phyloP scores from a whole-genome alignment of 139 green algal species.

The Tetradesmus obliquus region DNA sequence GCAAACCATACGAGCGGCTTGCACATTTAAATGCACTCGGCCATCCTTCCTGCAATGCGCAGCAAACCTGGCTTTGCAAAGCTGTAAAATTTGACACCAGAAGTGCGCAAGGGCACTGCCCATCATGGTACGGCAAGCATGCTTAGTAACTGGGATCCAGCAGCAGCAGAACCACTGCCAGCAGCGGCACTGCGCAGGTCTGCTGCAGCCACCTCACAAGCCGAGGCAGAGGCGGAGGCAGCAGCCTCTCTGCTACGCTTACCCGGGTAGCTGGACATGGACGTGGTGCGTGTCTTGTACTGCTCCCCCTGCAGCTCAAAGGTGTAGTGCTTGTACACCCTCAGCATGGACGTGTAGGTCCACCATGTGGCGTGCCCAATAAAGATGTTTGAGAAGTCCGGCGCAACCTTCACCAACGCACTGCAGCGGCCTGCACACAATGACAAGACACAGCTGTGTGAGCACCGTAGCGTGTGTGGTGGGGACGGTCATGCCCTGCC shows the following conservation, averaged over 20 bases:
- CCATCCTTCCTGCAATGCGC: no score
- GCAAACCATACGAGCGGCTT: no score
- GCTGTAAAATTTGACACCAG: no score
- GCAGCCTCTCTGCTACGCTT: background rate
- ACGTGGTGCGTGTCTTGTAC: conserved; percentile 34
- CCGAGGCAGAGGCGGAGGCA: no score
- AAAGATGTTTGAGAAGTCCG: conserved; percentile 63
- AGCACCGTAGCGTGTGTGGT: no score
- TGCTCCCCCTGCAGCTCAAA: conserved; percentile 29
- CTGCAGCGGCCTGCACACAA: conserved; percentile 49
- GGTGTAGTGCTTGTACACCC: conserved; percentile 75
- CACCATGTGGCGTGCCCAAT: conserved; percentile 80
- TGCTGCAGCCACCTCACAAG: background rate
- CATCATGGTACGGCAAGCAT: background rate
- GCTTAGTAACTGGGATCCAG: background rate
- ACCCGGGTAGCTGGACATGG: conserved; percentile 41
- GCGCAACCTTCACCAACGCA: conserved; percentile 71
- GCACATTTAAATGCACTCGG: background rate
- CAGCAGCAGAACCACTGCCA: no score
- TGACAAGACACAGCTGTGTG: background rate
- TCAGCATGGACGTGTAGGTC: conserved; percentile 69
- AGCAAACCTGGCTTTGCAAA: no score
- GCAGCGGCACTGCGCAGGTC: no score
- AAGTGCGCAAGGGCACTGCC: no score
- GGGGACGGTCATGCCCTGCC: no score